These are phyloP conservation scores for Sinapis alba DNA, from an alignment of 441 rosid genomes.

Conservation along the genomic window DNA sequence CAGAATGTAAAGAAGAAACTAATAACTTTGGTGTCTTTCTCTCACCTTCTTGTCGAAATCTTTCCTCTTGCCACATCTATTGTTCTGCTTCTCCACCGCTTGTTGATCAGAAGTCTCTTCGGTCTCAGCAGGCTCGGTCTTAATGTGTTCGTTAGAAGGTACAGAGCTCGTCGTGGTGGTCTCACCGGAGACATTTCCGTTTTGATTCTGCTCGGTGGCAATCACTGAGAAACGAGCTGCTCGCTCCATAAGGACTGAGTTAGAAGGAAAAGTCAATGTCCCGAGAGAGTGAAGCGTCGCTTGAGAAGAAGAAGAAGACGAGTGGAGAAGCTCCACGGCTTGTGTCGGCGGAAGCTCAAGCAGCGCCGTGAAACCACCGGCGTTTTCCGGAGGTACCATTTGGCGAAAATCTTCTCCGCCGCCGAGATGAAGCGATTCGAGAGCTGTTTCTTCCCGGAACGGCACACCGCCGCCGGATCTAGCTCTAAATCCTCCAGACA, in stretches of 20 bases:
- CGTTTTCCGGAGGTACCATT: conserved; percentile 56
- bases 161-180: conserved; percentile 47
- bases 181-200: conserved; percentile 47
- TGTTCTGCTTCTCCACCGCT: conserved; percentile 17
- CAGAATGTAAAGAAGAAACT: background rate
- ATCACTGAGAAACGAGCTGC: conserved; percentile 64
- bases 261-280: conserved; percentile 51
- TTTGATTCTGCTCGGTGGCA: conserved; percentile 42
- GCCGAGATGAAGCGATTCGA: conserved; percentile 64
- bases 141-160: conserved; percentile 59
- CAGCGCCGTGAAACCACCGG: conserved; percentile 79
- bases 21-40: background rate
- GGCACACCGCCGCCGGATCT: conserved; percentile 41
- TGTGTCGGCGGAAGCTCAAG: conserved; percentile 80
- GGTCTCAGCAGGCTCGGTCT: conserved; percentile 71
- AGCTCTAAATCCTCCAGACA: conserved; percentile 37
- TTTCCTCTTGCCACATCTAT: conserved; percentile 67
- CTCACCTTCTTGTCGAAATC: conserved; percentile 79
- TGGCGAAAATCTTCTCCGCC: conserved; percentile 66
- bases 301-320: conserved; percentile 33
- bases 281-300: conserved; percentile 37
- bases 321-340: conserved; percentile 83
- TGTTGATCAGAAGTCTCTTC: conserved; percentile 58
- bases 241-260: conserved; percentile 52
- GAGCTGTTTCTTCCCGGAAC: conserved; percentile 36